Percentiles rank a stretch among this genome's conserved stretches.
Conservation (phyloP, 2,329 filamentous ascomycete species). For the Neoarthrinium moseri region DNA sequence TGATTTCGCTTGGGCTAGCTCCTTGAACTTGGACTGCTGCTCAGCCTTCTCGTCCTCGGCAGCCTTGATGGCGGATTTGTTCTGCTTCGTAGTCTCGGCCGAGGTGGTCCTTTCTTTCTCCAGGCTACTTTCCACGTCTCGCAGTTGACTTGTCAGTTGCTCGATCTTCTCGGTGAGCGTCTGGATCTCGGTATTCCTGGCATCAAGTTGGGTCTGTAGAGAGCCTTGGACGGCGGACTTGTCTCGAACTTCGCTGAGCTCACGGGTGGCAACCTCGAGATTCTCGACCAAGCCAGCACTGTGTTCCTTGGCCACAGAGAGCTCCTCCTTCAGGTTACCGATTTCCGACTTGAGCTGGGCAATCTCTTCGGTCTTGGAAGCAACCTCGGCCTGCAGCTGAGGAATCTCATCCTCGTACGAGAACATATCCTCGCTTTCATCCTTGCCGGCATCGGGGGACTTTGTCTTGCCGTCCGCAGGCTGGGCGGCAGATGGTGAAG, state of each 20-base stretch:
- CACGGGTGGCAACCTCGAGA: conserved; percentile 56
- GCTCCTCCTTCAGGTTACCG: conserved; percentile 64
- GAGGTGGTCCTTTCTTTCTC: conserved; percentile 25
- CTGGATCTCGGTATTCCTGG: conserved; percentile 46
- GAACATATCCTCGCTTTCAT: conserved; percentile 72
- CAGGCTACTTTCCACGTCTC: conserved; percentile 38
- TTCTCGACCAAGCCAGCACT: conserved; percentile 60
- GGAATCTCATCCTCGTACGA: conserved; percentile 88
- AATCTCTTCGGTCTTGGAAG: conserved; percentile 69
- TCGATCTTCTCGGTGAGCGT: conserved; percentile 49
- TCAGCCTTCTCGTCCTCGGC: conserved; percentile 21
- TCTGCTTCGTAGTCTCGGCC: conserved; percentile 19
- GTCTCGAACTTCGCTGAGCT: conserved; percentile 52
- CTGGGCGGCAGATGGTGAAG: conserved; percentile 26
- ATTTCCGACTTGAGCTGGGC: conserved; percentile 69
- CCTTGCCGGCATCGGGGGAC: conserved; percentile 40
- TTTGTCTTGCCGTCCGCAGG: too few relatives aligned
- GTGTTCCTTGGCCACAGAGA: conserved; percentile 70
- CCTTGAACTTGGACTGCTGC: conserved; percentile 32
- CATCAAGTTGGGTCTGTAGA: conserved; percentile 49
- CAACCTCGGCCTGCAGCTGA: conserved; percentile 72
- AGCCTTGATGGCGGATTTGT: conserved; percentile 24
- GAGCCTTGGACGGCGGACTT: conserved; percentile 38
- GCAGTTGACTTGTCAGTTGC: conserved; percentile 41
- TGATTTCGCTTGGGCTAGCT: conserved; percentile 33